A percentile compares a stretch with the other conserved stretches of the same genome.
These are phyloP conservation scores for Penicillium oxalicum DNA, from an alignment of 2,329 filamentous ascomycete genomes.

Conservation along the genomic window DNA sequence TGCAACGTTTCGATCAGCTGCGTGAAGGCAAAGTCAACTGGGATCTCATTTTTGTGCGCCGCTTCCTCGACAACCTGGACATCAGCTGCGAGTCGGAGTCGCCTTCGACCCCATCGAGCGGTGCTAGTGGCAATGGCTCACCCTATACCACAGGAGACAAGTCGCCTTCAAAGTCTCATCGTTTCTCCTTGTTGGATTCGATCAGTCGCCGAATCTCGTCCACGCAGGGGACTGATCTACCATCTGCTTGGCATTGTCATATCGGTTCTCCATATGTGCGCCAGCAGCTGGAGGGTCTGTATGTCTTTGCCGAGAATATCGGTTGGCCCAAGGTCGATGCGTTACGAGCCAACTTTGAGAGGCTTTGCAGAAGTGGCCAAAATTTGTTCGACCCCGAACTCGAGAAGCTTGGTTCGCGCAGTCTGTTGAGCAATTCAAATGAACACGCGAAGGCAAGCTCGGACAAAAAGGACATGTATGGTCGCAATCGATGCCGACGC, in stretches of 20 bases:
- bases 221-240: constrained; percentile 9
- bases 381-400: constrained; percentile 8
- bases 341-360: constrained; percentile 33
- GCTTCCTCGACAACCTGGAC: constrained; percentile 49
- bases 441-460: constrained; percentile 1
- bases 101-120: constrained; percentile 2
- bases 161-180: constrained; percentile 11
- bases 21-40: constrained; percentile 51
- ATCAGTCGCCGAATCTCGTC: constrained; percentile 18
- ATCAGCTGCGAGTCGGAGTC: constrained; percentile 25
- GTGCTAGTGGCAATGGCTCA: neutral
- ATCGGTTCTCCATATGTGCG: constrained; percentile 33
- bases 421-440: constrained; percentile 5
- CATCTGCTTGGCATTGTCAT: constrained; percentile 31
- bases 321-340: constrained; percentile 44
- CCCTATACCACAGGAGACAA: constrained; percentile 3
- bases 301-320: constrained; percentile 46
- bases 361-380: constrained; percentile 27
- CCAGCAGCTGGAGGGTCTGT: constrained; percentile 46
- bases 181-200: constrained; percentile 22
- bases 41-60: constrained; percentile 50
- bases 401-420: constrained; percentile 11
- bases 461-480: constrained; percentile 27
- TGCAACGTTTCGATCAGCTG: constrained; percentile 42
- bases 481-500: constrained; percentile 23